Percentiles rank a stretch among this genome's conserved stretches.
Conservation (phyloP, 1,139 yeast genomes). For the Arxiozyma bovina region DNA sequence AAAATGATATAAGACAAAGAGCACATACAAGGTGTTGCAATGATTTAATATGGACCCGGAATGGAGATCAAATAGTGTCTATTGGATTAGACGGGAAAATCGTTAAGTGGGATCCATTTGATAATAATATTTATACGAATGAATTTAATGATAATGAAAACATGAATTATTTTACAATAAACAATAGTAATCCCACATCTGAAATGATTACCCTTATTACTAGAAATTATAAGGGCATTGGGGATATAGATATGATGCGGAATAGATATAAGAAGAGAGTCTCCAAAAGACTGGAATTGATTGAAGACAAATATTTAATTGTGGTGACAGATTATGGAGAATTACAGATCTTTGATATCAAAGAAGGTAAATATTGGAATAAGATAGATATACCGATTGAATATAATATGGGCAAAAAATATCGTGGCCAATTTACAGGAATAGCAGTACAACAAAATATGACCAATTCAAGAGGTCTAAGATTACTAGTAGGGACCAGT, state of each 20-base stretch:
- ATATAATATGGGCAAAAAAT: not conserved
- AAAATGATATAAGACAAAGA: conserved; percentile 4
- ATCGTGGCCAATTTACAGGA: conserved; percentile 13
- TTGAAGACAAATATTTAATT: conserved; percentile 57
- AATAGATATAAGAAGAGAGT: conserved; percentile 24
- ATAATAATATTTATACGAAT: conserved; percentile 7
- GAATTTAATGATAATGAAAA: conserved; percentile 1
- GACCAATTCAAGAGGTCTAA: conserved; percentile 9
- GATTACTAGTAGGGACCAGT: conserved; percentile 8
- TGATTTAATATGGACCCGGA: conserved; percentile 21
- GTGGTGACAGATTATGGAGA: conserved; percentile 62
- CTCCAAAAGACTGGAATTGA: conserved; percentile 38
- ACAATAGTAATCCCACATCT: not conserved
- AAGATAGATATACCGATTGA: conserved; percentile 14
- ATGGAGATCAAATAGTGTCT: conserved; percentile 17
- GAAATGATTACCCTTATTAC: not conserved
- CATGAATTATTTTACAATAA: conserved; percentile 1
- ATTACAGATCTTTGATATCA: conserved; percentile 50
- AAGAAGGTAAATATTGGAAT: conserved; percentile 46
- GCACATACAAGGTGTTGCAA: conserved; percentile 22
- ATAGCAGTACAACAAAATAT: conserved; percentile 17
- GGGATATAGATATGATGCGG: conserved; percentile 39
- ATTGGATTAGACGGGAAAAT: conserved; percentile 24
- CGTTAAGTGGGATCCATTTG: conserved; percentile 22
- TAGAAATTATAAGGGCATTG: conserved; percentile 8